Base-by-base conservation (phyloP, 2,329 filamentous ascomycete species). In the Lizonia empirigonia region DNA sequence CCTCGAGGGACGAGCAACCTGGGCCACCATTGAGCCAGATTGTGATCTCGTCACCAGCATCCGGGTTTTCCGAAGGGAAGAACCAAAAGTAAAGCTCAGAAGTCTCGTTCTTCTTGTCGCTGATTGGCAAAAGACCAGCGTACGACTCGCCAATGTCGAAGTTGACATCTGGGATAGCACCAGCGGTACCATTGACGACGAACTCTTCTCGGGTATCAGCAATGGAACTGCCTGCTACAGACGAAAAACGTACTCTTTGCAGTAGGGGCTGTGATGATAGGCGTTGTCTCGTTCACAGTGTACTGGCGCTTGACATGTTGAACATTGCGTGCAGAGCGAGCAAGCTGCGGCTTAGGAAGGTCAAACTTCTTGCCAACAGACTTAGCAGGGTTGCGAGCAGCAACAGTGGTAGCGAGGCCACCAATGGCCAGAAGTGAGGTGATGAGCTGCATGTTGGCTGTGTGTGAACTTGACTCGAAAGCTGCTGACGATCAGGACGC, bases 41-140 rank as follows among this genome's bases (percentile, higher is more conserved):
- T 0, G 75, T 76, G 33, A 83, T 76, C 57, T 82, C 80, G 20
- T 82, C 75, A 1, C 60, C 55, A 0, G 78, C 78, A 41, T 72
- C 65, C 12, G 74, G 72, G 53, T 82, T 82, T n/a, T 63, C 65
- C 0, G 78, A 79, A 3, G 80, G 80, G 55, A 81, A 82, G 67
- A 80, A 82, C 80, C 80, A 82, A 64, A 82, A 82, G 69, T 77
- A 82, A n/a, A 81, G 65, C 57, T 76, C 65, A 13, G 74, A 72
- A 27, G 78, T 76, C 48, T 69, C 69, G 52, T 81, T 78, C 8
- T 72, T 69, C 46, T 69, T 70, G 35, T 79, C 78, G 46, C 60
- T 67, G 58, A 86, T 84, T 5, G 83, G 82, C 6, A 86, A 65
- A 3, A 81, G 72, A 27, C 76, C 74, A 36, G 76, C 74, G 32